Conservation (phyloP, 2,329 filamentous ascomycete species). For the Lecanosticta acicola region DNA sequence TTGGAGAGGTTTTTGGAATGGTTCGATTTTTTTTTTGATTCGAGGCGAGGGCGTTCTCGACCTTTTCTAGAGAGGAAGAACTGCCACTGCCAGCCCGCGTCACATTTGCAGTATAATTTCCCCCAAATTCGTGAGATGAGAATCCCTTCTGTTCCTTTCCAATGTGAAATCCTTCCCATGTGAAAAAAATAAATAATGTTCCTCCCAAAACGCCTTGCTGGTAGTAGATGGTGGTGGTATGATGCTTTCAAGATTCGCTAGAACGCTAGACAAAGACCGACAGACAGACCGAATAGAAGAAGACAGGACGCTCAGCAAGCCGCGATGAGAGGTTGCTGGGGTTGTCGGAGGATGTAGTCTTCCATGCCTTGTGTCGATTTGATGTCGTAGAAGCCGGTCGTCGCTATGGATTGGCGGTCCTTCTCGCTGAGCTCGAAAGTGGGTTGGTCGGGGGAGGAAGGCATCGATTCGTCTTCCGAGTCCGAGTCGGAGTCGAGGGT, state of each 20-base stretch:
- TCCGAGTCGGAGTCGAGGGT: slow-evolving; percentile 41
- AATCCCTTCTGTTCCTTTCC: slow-evolving; percentile 11
- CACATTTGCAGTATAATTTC: neutral
- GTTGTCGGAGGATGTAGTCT: slow-evolving; percentile 34
- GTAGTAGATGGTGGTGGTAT: slow-evolving; percentile 4
- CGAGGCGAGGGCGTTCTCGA: slow-evolving; percentile 10
- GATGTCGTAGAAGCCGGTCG: slow-evolving; percentile 40
- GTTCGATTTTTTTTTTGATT: slow-evolving; percentile 10
- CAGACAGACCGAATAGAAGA: slow-evolving; percentile 21
- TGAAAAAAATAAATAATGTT: too few relatives aligned
- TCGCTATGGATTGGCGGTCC: slow-evolving; percentile 41
- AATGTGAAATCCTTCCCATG: neutral
- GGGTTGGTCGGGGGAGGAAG: slow-evolving; percentile 42
- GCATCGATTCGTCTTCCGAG: slow-evolving; percentile 46
- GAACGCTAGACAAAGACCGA: slow-evolving; percentile 24
- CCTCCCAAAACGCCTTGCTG: slow-evolving; percentile 19
- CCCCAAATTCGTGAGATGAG: slow-evolving; percentile 20
- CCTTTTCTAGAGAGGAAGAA: slow-evolving; percentile 14
- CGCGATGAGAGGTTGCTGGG: slow-evolving; percentile 36
- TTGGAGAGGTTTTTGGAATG: slow-evolving; percentile 3
- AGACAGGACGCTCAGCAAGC: slow-evolving; percentile 33
- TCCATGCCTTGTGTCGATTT: slow-evolving; percentile 23
- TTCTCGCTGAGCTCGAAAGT: slow-evolving; percentile 44
- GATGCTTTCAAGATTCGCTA: slow-evolving; percentile 19
- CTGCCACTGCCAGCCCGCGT: slow-evolving; percentile 7